Evolutionary conservation across 331 rosid species (phyloP), one percentile per base, ranked within the genome.

Genomic region (Quercus tomentella): DNA sequence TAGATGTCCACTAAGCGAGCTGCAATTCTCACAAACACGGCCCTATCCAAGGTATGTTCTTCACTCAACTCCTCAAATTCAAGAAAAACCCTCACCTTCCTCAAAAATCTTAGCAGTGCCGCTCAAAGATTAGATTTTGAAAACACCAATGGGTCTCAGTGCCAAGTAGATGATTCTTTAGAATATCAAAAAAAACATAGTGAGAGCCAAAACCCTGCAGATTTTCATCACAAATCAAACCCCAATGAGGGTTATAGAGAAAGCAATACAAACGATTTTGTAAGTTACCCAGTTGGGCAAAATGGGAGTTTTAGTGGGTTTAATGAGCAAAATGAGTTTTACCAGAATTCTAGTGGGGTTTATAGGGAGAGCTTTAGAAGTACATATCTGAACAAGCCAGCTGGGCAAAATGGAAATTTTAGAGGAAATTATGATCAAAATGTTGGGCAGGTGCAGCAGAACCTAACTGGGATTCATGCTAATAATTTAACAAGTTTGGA

Each of bases 61-160:
- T 61, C 80, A 56, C 56, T 51, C 41, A 35, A 26, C 77, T 70
- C 43, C 33, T 30, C 56, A 41, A 51, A 33, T 52, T 60, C 67
- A 16, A 14, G 28, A 22, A 72, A 58, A 58, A 9, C 55, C 37
- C 49, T 74, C 45, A 41, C 70, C 56, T 56, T 68, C 55, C 71
- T 72, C 31, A 82, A 77, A 77, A 82, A 54, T 72, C 70, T 82
- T 16, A 82, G 81, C 72, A 63, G 23, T 35, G 70, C 78, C 21
- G 56, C 78, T 41, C 76, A 81, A 63, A 77, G 75, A 31, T 75
- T 70, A 57, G 85, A 82, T 33, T 62, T 63, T 43, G 78, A 63
- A 75, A 71, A 54, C 16, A 70, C 56, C 37, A 65, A 72, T 77
- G 85, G 85, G 33, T 60, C 63, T 76, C 74, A 77, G 11, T 37